Base-by-base conservation (phyloP, 257 asterid species). In the Orobanche coerulescens region DNA sequence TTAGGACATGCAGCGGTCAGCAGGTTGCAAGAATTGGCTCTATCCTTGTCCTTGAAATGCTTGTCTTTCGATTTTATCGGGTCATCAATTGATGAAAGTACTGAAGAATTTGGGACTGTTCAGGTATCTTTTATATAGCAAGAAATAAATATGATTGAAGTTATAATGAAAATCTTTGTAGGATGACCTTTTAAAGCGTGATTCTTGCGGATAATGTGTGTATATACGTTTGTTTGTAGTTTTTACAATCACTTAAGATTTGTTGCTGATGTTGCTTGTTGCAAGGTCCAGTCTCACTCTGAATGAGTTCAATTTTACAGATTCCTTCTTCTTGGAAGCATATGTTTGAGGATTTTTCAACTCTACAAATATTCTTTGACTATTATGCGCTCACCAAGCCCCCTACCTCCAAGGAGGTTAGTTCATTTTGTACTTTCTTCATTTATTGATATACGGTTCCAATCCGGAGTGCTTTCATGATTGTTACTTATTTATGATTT, bases 91-190 rank as follows among this genome's bases (percentile, higher is more conserved):
- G 98, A 93, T 77, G 98, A 93, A 79, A 89, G 95, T 74, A 84
- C 98, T 26, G 98, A 93, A 76, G 98, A 93, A 74, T 86, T 93
- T 71, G 96, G 95, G 65, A 89, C 96, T 62, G 86, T 93, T 63
- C 98, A 89, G 98, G 97, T 91, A 62, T 44, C 37, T 43, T 61
- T 61, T 53, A 50, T 33, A 46, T 47, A 24, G 28, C 63, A 28
- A 25, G 18, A 0, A 30, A n/a, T 62, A 51, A 30, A 69, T 16
- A 6, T 40, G 60, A 53, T 43, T 62, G 48, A 43, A 22, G 66
- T 53, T 62, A 39, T 30, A 47, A 28, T 22, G 36, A 14, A 61
- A 25, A 9, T 37, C 48, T 40, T 51, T 48, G 43, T 18, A 37
- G n/a, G 36, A 16, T 18, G 64, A 52, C 28, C 65, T 63, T 51